Evolutionary conservation across 1,284 basidiomycete species (phyloP).

Genomic region (Stygiomarasmius scandens): DNA sequence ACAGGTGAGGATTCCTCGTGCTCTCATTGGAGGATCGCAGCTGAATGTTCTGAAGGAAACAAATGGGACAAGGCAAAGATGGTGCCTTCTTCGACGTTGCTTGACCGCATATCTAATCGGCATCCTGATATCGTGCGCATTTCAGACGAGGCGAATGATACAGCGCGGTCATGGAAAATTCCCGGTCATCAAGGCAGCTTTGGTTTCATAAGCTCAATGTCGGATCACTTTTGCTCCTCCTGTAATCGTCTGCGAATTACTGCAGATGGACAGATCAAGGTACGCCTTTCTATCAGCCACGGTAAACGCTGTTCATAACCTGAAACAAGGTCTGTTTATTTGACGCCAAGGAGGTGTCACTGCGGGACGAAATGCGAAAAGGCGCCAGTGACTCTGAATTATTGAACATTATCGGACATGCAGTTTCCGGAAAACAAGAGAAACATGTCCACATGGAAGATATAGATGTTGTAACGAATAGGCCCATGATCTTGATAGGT

Average conservation of each 20-base stretch:
- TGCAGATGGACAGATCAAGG: slow-evolving; percentile 90
- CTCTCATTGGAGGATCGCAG: slow-evolving; percentile 8
- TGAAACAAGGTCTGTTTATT: slow-evolving; percentile 77
- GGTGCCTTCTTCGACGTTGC: slow-evolving; percentile 69
- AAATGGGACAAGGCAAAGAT: slow-evolving; percentile 85
- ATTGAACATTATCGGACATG: slow-evolving; percentile 62
- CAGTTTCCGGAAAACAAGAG: slow-evolving; percentile 77
- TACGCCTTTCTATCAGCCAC: slow-evolving; percentile 24
- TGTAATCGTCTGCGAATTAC: slow-evolving; percentile 86
- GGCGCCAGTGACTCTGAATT: slow-evolving; percentile 69
- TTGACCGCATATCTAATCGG: slow-evolving; percentile 48
- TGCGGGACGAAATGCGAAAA: slow-evolving; percentile 73
- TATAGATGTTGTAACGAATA: slow-evolving; percentile 75
- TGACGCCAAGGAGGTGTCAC: slow-evolving; percentile 81
- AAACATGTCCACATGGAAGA: slow-evolving; percentile 86
- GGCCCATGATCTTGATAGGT: slow-evolving; percentile 91
- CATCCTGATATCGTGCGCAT: slow-evolving; percentile 57
- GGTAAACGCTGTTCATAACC: neutral
- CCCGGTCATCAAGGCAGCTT: slow-evolving; percentile 75
- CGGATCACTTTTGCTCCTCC: slow-evolving; percentile 86
- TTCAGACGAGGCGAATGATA: slow-evolving; percentile 76
- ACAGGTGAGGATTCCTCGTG: slow-evolving; percentile 52
- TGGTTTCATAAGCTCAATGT: slow-evolving; percentile 92
- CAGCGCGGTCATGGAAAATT: slow-evolving; percentile 78
- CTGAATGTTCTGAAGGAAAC: slow-evolving; percentile 58